These are phyloP conservation scores for Laguncularia racemosa DNA, from an alignment of 345 rosid species.

Conservation along the genomic window DNA sequence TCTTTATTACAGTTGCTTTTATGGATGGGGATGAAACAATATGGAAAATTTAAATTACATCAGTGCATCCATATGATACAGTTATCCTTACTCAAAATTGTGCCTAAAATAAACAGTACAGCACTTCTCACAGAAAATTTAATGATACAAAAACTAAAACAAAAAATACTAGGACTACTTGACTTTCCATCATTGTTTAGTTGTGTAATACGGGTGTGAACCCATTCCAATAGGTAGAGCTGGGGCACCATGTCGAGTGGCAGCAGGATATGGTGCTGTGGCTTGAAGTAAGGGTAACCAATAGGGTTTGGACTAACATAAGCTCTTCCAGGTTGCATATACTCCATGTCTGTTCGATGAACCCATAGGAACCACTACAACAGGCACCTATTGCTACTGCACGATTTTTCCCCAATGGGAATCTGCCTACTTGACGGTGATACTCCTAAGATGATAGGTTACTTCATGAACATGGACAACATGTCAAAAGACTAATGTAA, in stretches of 20 bases:
- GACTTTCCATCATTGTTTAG: constrained; percentile 16
- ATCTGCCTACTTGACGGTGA: constrained; percentile 56
- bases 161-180: neutral
- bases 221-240: constrained; percentile 37
- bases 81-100: too few relatives aligned
- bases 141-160: too few relatives aligned
- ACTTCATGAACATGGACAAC: neutral
- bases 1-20: too few relatives aligned
- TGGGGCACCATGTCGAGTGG: constrained; percentile 22
- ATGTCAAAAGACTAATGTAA: too few relatives aligned
- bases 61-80: too few relatives aligned
- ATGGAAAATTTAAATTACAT: too few relatives aligned
- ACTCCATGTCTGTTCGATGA: constrained; percentile 31
- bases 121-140: too few relatives aligned
- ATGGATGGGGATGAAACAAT: too few relatives aligned
- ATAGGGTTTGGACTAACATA: constrained; percentile 19
- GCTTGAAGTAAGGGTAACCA: constrained; percentile 38
- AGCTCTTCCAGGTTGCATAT: constrained; percentile 39
- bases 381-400: constrained; percentile 29
- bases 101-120: too few relatives aligned
- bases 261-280: constrained; percentile 25
- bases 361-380: constrained; percentile 26
- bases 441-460: constrained; percentile 14
- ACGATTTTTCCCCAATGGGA: constrained; percentile 34
- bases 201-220: constrained; percentile 33